A percentile compares a stretch with the other conserved stretches of the same genome.
phyloP scores from a whole-genome alignment of 192 early-diverging fungal genomes.

The Gonapodya prolifera region DNA sequence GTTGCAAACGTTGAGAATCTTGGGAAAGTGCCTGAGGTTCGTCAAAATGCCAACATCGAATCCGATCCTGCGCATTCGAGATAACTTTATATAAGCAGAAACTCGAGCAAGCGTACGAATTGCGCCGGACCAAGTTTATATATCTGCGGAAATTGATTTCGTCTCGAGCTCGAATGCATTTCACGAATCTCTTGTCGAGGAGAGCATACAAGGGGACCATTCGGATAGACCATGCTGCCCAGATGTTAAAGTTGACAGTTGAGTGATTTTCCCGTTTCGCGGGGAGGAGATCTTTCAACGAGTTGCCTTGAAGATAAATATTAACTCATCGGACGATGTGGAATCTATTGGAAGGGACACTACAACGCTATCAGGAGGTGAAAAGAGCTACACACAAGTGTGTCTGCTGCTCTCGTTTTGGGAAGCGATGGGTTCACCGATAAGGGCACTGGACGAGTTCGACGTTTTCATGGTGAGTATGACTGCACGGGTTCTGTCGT shows the following conservation, averaged over 20 bases:
- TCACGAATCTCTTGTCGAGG: constrained; percentile 54
- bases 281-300: too few species aligned
- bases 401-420: constrained; percentile 93
- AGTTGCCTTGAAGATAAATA: constrained; percentile 18
- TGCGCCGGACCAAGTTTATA: neutral
- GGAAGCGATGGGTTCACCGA: constrained; percentile 80
- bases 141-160: constrained; percentile 62
- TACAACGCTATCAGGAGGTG: constrained; percentile 87
- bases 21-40: neutral
- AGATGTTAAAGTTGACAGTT: constrained; percentile 48
- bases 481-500: too few species aligned
- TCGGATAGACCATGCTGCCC: constrained; percentile 53
- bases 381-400: constrained; percentile 93
- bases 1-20: constrained; percentile 27
- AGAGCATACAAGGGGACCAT: constrained; percentile 76
- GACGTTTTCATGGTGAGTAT: constrained; percentile 81
- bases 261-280: too few species aligned
- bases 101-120: constrained; percentile 18
- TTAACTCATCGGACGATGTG: constrained; percentile 9
- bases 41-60: too few species aligned
- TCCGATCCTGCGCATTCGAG: too few species aligned
- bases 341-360: constrained; percentile 43
- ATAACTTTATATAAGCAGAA: neutral
- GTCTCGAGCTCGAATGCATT: constrained; percentile 58
- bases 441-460: constrained; percentile 96